Evolutionary conservation across 805 yeast genomes (phyloP).

Genomic region (Cyberlindnera japonica): DNA sequence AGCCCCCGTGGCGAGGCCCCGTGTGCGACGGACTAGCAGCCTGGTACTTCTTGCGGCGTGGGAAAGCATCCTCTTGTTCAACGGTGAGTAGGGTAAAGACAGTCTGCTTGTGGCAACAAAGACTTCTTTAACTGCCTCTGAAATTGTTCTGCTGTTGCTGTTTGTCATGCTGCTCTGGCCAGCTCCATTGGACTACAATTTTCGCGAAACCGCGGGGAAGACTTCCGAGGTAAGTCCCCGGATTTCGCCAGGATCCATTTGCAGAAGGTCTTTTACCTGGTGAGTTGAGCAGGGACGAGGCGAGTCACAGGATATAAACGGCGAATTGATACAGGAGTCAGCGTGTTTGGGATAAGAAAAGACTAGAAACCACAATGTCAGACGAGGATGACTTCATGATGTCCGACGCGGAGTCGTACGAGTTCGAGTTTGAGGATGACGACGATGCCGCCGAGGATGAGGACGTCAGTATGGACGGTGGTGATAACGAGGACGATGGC

Average conservation of each 20-base stretch:
- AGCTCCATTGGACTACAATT: too few relatives aligned
- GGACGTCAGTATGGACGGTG: slow-evolving; percentile 20
- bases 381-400: slow-evolving; percentile 30
- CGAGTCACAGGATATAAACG: too few relatives aligned
- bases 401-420: slow-evolving; percentile 29
- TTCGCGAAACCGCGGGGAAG: neutral
- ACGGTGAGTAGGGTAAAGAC: too few relatives aligned
- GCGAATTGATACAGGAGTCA: neutral
- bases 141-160: too few relatives aligned
- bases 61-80: neutral
- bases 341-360: neutral
- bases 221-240: too few relatives aligned
- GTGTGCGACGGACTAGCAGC: neutral
- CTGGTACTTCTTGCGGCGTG: neutral
- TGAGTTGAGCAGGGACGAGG: too few relatives aligned
- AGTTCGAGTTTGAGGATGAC: slow-evolving; percentile 28
- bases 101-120: too few relatives aligned
- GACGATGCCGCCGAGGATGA: slow-evolving; percentile 24
- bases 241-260: neutral
- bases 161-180: too few relatives aligned
- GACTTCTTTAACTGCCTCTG: too few relatives aligned
- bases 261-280: too few relatives aligned
- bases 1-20: slow-evolving; percentile 9
- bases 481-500: slow-evolving; percentile 17
- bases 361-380: slow-evolving; percentile 17